Evolutionary conservation across 371 early-diverging fungal species (phyloP), one percentile per base, ranked within the genome.

Genomic region (Gilbertella persicaria): DNA sequence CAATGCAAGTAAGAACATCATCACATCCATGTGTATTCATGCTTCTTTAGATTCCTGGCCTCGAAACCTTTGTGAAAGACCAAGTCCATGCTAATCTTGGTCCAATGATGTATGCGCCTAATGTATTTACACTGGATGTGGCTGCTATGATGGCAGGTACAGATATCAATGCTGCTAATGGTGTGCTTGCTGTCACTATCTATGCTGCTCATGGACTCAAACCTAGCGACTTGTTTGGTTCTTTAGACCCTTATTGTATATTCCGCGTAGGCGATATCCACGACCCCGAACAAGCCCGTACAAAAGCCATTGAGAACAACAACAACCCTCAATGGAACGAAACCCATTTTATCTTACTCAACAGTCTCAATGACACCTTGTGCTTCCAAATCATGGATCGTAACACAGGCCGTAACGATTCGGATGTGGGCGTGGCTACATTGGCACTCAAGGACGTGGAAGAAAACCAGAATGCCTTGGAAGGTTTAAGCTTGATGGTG

Each of bases 61-160:
- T 93, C 55, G 78, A 79, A 51, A 65, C 81, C 0, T 91, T 92
- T 44, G 83, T 93, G 17, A 73, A 81, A 26, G 91, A 92, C 41
- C 85, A 89, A 66, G 79, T 86, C 26, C 83, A 83, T 60, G 64
- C 84, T 44, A 83, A 71, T 24, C 55, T 91, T 4, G 77, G 82
- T 0, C 88, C 90, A 5, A 88, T 89, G 89, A 86, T 95, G 78
- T 87, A 91, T 54, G 80, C 81, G n/a, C 96, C 96, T 12, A 88
- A 91, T 63, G 83, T 82, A 33, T 89, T 89, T 56, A 79, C 82
- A 4, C 60, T 95, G 21, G 92, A 94, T 60, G 46, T 94, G 0
- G 93, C 90, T 58, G 74, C 75, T 44, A 71, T 96, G 51, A 73
- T 96, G 75, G 83, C 84, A 36, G 90, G 88, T 10, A 70, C 69